A percentile compares a stretch with the other conserved stretches of the same genome.
These are phyloP conservation scores for Vinca minor DNA, from an alignment of 257 asterid genomes.

Conservation along the genomic window DNA sequence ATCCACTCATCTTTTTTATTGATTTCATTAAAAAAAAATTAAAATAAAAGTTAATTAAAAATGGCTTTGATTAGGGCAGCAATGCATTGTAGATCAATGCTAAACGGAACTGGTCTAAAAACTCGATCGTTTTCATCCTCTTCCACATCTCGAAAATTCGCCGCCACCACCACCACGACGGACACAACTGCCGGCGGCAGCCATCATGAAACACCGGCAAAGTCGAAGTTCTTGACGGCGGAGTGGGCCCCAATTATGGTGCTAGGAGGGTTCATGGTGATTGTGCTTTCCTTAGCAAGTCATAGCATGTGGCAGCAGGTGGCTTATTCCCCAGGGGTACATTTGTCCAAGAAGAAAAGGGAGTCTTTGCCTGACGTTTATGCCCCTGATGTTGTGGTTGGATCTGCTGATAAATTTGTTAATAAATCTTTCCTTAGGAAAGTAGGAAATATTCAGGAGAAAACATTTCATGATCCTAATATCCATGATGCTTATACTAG, in stretches of 20 bases:
- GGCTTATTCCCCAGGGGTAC: constrained; percentile 9
- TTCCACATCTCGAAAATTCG: neutral
- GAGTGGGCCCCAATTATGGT: constrained; percentile 8
- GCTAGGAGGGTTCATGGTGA: constrained; percentile 7
- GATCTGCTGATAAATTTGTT: constrained; percentile 10
- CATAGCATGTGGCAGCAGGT: constrained; percentile 11
- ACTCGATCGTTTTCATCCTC: neutral
- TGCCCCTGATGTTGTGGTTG: constrained; percentile 4
- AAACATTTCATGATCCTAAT: neutral
- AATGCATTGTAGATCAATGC: constrained; percentile 2
- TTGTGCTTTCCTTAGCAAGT: constrained; percentile 1
- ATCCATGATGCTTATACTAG: constrained; percentile 12
- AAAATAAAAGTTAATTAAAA: neutral
- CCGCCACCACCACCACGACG: neutral
- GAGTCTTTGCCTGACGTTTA: constrained; percentile 12
- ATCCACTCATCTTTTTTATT: neutral
- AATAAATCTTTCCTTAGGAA: constrained; percentile 17
- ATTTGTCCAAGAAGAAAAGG: constrained; percentile 12
- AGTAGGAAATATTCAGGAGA: constrained; percentile 14
- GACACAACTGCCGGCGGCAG: neutral
- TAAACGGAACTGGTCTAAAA: neutral
- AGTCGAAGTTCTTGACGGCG: neutral
- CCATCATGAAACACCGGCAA: neutral
- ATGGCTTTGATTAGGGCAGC: constrained; percentile 2
- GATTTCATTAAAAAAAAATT: neutral